phyloP scores from a whole-genome alignment of 768 basidiomycete species.

The Mycena latifolia region DNA sequence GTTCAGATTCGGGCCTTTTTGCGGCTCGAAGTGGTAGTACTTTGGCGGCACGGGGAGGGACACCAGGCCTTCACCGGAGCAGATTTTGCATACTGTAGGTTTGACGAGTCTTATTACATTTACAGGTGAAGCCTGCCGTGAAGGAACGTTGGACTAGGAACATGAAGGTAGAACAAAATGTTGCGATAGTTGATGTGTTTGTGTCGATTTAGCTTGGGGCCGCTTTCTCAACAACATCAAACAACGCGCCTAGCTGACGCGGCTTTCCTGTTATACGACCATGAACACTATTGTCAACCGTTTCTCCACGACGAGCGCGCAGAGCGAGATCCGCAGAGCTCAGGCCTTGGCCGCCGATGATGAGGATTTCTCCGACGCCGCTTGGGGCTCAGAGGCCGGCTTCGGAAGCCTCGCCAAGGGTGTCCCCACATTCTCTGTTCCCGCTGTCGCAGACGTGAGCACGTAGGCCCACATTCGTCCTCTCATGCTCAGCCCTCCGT shows the following conservation, averaged over 20 bases:
- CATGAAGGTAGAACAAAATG: too few species aligned
- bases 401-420: slow-evolving; percentile 82
- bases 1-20: too few species aligned
- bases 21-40: too few species aligned
- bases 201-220: too few species aligned
- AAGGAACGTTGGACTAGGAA: too few species aligned
- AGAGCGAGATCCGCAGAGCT: slow-evolving; percentile 62
- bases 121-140: too few species aligned
- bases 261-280: slow-evolving; percentile 46
- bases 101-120: too few species aligned
- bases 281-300: slow-evolving; percentile 82
- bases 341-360: slow-evolving; percentile 66
- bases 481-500: not conserved
- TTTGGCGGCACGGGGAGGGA: too few species aligned
- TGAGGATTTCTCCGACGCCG: slow-evolving; percentile 72
- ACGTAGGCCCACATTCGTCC: not conserved
- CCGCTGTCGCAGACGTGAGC: slow-evolving; percentile 82
- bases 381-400: slow-evolving; percentile 89
- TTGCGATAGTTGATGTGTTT: too few species aligned
- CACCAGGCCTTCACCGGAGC: too few species aligned
- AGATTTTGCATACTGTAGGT: too few species aligned
- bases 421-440: slow-evolving; percentile 78
- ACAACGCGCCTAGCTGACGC: slow-evolving; percentile 40
- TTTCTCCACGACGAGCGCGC: slow-evolving; percentile 70
- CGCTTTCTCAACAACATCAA: too few species aligned